phyloP scores from a whole-genome alignment of 306 rosid species.

The Vigna trinervia region DNA sequence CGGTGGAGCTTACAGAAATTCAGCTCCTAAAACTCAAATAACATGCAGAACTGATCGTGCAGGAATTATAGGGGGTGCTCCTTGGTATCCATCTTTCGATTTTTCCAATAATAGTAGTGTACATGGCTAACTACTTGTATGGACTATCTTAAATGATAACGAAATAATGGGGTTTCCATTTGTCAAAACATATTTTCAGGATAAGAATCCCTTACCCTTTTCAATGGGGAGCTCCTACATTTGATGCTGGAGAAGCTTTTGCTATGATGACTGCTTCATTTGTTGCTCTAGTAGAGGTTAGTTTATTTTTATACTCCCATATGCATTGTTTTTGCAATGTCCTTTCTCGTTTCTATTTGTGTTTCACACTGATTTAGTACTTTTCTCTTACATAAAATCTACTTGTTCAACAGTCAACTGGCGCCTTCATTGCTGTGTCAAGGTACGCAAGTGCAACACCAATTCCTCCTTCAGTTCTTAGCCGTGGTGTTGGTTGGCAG shows the following conservation, averaged over 20 bases:
- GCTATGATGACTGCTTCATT: conserved; percentile 98
- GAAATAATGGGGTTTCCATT: neutral
- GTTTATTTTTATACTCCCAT: conserved; percentile 18
- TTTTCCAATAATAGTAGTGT: neutral
- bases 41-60: conserved; percentile 51
- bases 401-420: conserved; percentile 75
- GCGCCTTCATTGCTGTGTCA: conserved; percentile 83
- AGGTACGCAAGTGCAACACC: conserved; percentile 97
- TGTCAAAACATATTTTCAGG: conserved; percentile 54
- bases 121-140: neutral
- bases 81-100: conserved; percentile 64
- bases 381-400: neutral
- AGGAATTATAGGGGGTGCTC: conserved; percentile 56
- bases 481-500: conserved; percentile 99
- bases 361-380: neutral
- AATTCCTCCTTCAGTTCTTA: conserved; percentile 84
- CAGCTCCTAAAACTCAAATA: conserved; percentile 51
- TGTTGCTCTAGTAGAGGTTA: conserved; percentile 94
- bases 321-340: neutral
- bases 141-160: neutral
- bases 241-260: conserved; percentile 96
- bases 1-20: conserved; percentile 50
- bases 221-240: conserved; percentile 99
- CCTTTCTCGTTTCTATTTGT: neutral
- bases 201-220: conserved; percentile 94